Base-by-base conservation (phyloP, 129 eudicot genomes). In the Flaveria linearis region DNA sequence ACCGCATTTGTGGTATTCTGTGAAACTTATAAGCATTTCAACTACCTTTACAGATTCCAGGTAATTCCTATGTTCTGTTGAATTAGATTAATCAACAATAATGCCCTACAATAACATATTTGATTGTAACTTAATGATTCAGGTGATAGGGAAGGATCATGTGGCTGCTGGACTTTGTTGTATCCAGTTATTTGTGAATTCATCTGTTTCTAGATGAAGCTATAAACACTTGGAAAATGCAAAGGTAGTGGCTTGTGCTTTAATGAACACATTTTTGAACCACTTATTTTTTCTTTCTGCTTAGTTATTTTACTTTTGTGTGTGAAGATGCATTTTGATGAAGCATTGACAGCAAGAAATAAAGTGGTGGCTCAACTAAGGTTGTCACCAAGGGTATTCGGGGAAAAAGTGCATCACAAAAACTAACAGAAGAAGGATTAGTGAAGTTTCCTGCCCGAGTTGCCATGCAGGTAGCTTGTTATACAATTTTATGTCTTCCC, bases 151-250 rank as follows among this genome's bases (percentile, higher is more conserved):
- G 74, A 91, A 86, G 64, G 99, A 94, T 72, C 97, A 94, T 73
- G 96, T 94, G 81, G 99, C 99, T 72, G 97, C 99, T 69, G 99
- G 99, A 14, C 92, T 94, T 75, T 94, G 99, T 82, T 94, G 97
- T 80, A 91, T 94, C 57, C 99, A 94, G 83, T 82, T 94, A 77
- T 94, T 91, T 81, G 93, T 91, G 89, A 91, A 91, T 83, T 89
- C 99, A 46, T 81, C 90, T 58, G 90, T 87, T n/a, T 18, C 91
- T 85, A 69, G 99, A 94, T 78, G 99, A 91, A 84, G 97, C 99
- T 76, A 82, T 89, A 76, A 86, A 69, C 96, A 94, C 89, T 82
- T 94, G 86, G 96, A 94, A 85, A 73, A 91, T 82, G 96, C 99
- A 47, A 86, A 89, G 91, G 98, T 88, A 77, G 78, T 81, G 49